phyloP scores from a whole-genome alignment of 1,284 basidiomycete species.

The Pseudozyma flocculosa region DNA sequence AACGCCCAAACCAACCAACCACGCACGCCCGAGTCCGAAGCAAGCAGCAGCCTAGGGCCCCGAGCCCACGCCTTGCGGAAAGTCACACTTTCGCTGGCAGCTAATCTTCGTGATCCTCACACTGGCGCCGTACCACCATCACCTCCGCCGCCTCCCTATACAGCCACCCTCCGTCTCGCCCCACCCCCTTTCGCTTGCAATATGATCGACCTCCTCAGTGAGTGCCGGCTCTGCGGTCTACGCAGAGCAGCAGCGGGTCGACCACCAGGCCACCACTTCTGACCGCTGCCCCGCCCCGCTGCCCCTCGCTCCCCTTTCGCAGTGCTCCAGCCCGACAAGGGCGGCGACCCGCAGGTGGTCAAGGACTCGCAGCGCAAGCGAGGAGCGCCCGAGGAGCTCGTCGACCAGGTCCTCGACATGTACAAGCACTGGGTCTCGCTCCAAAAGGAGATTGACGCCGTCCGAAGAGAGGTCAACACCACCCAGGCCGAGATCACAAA shows the following conservation, averaged over 20 bases:
- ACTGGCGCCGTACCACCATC: background rate
- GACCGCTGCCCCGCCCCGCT: background rate
- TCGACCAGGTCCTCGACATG: conserved; percentile 89
- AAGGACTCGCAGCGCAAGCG: conserved; percentile 89
- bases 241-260: too few species aligned
- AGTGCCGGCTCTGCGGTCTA: conserved; percentile 1
- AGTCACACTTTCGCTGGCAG: too few species aligned
- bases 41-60: too few species aligned
- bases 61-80: too few species aligned
- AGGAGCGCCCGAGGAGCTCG: conserved; percentile 81
- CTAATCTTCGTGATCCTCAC: too few species aligned
- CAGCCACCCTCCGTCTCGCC: too few species aligned
- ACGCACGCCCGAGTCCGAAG: too few species aligned
- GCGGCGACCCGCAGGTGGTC: conserved; percentile 90
- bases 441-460: conserved; percentile 77
- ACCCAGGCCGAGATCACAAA: conserved; percentile 89
- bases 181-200: too few species aligned
- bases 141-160: background rate
- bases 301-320: conserved; percentile 8
- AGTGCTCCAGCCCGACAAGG: conserved; percentile 61
- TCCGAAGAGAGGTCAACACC: conserved; percentile 81
- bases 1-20: too few species aligned
- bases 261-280: too few species aligned
- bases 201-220: background rate
- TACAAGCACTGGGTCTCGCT: conserved; percentile 88